These are phyloP conservation scores for Helicostylum pulchrum DNA, from an alignment of 192 early-diverging fungal species.

Conservation along the genomic window DNA sequence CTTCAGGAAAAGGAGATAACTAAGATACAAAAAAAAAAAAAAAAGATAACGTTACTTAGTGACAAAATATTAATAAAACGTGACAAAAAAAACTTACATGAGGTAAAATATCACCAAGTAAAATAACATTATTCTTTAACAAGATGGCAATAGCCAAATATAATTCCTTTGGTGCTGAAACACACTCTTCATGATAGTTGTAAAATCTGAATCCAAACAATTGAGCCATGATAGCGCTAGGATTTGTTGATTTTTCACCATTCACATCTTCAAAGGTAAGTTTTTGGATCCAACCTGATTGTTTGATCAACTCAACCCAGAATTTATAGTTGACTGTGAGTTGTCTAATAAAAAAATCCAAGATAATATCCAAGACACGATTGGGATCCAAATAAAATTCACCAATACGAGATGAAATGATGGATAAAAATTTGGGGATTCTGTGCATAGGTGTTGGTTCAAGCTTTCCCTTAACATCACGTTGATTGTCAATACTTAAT, in stretches of 20 bases:
- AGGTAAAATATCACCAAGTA: conserved; percentile 63
- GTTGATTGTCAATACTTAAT: conserved; percentile 22
- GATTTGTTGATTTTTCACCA: background rate
- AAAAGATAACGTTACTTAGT: background rate
- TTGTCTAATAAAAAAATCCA: conserved; percentile 74
- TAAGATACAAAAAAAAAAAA: background rate
- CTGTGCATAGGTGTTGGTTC: conserved; percentile 21
- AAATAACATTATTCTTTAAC: conserved; percentile 48
- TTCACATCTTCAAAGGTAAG: background rate
- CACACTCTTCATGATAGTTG: conserved; percentile 43
- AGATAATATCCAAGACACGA: conserved; percentile 73
- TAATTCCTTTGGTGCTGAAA: conserved; percentile 42
- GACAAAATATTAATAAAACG: background rate
- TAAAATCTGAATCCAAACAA: conserved; percentile 77
- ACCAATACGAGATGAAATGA: conserved; percentile 23
- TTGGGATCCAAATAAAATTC: conserved; percentile 83
- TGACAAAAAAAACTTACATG: conserved; percentile 42
- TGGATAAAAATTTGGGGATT: conserved; percentile 17
- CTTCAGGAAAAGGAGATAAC: conserved; percentile 52
- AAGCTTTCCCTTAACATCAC: conserved; percentile 7
- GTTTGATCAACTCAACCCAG: conserved; percentile 64
- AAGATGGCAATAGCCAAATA: conserved; percentile 55
- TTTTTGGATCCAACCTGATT: conserved; percentile 43
- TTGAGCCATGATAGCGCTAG: conserved; percentile 46
- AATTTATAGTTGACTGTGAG: conserved; percentile 64